Conservation (phyloP, 176 grass and related monocot genomes). For the Cenchrus americanus region DNA sequence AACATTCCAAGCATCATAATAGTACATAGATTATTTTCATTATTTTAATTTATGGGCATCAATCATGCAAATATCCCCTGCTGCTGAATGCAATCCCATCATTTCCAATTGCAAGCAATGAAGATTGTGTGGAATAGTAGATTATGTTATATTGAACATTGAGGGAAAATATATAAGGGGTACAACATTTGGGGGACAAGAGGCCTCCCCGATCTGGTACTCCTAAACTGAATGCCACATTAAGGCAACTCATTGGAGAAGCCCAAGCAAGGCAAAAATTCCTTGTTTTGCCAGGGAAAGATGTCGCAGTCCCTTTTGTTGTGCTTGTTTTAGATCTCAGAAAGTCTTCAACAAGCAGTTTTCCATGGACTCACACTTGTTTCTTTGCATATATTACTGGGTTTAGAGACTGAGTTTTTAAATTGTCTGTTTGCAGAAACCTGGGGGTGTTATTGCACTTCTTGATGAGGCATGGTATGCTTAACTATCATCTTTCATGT, state of each 20-base stretch:
- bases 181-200: background rate
- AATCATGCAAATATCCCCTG: background rate
- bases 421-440: constrained; percentile 70
- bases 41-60: background rate
- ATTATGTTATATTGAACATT: too few species aligned
- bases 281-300: constrained; percentile 19
- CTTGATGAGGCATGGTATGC: constrained; percentile 98
- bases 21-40: background rate
- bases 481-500: constrained; percentile 41
- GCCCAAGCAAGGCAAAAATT: background rate
- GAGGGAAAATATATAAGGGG: too few species aligned
- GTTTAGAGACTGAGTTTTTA: background rate
- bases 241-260: background rate
- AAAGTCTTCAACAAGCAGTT: constrained; percentile 12
- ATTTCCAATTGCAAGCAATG: background rate
- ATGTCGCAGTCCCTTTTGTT: constrained; percentile 17
- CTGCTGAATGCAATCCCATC: background rate
- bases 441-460: constrained; percentile 97
- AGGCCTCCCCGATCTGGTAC: background rate
- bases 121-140: too few species aligned
- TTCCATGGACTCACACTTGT: constrained; percentile 2
- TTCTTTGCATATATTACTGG: constrained; percentile 33
- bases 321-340: constrained; percentile 19
- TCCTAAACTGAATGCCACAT: background rate
- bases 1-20: background rate